Base-by-base conservation (phyloP, 2,329 filamentous ascomycete genomes). In the Cladosporium colombiae region DNA sequence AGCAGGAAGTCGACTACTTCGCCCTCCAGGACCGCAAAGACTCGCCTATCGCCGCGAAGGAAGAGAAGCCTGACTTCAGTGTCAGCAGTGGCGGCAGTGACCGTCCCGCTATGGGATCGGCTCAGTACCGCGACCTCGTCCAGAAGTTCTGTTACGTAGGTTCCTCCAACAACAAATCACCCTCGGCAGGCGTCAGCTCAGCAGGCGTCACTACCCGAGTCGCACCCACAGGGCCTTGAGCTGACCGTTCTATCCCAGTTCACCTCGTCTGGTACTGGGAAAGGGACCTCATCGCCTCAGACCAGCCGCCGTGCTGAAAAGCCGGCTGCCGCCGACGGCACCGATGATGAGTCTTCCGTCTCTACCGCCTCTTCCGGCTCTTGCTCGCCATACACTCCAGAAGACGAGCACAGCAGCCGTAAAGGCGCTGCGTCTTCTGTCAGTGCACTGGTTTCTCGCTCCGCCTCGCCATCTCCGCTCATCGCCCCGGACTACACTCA, bases 71-170 rank as follows among this genome's bases (percentile, higher is more conserved):
- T 75, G 85, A 80, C 82, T 59, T 65, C 58, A 58, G 56, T 46
- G 61, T 63, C 50, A 63, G 50, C 50, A 59, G 33, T 25, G 83
- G 82, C 72, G 81, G 85, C 16, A 82, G 84, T 46, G 85, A 86
- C 74, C 88, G 89, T 74, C 88, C 89, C 53, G 84, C 86, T 74
- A 89, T 97, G 70, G 87, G 93, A 67, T 96, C 93, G 70, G 89
- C 92, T 67, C 93, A 94, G 67, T 98, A 99, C 78, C 92, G 96
- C 81, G 95, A 99, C 81, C 86, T 99, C 70, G 91, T 99, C 79
- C 93, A 96, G 84, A 97, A 96, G 84, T 99, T 97, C 85, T 99
- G 95, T 86, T 99, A 98, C 88, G 94, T 97, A 94, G 88, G 94
- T 96, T 85, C 85, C 69, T 71, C 71, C 62, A 65, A 21, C 53